phyloP scores from a whole-genome alignment of 306 rosid species.

The Calophaca sinica region DNA sequence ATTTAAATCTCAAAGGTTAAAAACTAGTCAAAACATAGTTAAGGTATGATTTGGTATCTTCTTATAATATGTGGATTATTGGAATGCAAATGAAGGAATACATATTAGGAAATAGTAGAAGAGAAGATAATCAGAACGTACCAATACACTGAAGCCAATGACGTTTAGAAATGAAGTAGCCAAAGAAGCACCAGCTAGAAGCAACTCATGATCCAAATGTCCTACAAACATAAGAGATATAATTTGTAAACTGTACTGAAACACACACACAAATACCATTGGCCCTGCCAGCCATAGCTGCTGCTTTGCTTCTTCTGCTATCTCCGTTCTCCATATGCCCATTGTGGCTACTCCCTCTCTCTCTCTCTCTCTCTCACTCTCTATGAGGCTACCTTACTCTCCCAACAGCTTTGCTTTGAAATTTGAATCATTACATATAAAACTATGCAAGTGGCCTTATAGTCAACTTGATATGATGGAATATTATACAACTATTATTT shows the following conservation, averaged over 20 bases:
- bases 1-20: neutral
- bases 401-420: no score
- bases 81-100: neutral
- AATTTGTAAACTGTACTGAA: conserved; percentile 58
- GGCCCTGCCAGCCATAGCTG: conserved; percentile 85
- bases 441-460: no score
- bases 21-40: no score
- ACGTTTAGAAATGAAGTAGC: conserved; percentile 69
- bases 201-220: conserved; percentile 64
- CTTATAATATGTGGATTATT: neutral
- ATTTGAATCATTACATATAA: no score
- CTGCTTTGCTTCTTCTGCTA: conserved; percentile 61
- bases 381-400: no score
- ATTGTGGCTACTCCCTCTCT: conserved; percentile 1
- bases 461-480: no score
- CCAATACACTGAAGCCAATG: conserved; percentile 59
- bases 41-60: no score
- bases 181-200: conserved; percentile 75
- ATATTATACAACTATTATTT: no score
- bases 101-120: neutral
- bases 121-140: neutral
- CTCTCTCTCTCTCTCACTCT: neutral
- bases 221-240: conserved; percentile 72
- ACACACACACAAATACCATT: conserved; percentile 53
- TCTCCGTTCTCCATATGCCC: conserved; percentile 30